A percentile compares a stretch with the other conserved stretches of the same genome.
These are phyloP conservation scores for Globisporangium uncinulatum DNA, from an alignment of 352 stramenopile genomes.

Conservation along the genomic window DNA sequence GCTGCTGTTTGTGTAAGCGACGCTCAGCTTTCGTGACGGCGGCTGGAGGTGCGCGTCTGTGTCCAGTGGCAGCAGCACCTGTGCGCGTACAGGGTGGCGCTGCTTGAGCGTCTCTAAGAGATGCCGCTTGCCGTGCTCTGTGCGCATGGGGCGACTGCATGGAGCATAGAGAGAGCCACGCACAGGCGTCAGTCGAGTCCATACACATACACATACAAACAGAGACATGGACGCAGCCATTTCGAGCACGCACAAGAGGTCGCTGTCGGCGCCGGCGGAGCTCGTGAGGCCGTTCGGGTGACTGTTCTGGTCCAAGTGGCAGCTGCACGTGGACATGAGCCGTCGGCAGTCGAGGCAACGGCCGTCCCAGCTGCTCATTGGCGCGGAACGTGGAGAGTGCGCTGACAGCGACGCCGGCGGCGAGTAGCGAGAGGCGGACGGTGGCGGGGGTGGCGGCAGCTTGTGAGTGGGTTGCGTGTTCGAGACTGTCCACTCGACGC, in stretches of 20 bases:
- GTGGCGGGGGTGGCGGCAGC: no score
- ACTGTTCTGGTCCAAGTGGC: slow-evolving; percentile 12
- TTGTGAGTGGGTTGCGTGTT: no score
- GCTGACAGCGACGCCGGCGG: not conserved
- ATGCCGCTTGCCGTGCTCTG: slow-evolving; percentile 12
- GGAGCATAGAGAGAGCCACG: no score
- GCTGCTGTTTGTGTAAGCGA: not conserved
- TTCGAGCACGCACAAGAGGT: slow-evolving; percentile 4
- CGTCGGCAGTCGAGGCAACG: slow-evolving; percentile 11
- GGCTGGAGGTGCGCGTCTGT: not conserved
- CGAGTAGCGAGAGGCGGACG: not conserved
- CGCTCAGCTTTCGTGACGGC: not conserved
- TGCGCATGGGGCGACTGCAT: slow-evolving; percentile 3
- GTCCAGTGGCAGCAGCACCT: slow-evolving; percentile 9
- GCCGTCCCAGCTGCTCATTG: slow-evolving; percentile 16
- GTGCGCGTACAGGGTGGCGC: slow-evolving; percentile 10
- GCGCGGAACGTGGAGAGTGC: not conserved
- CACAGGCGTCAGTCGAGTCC: no score
- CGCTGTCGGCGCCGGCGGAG: not conserved
- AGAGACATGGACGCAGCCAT: not conserved
- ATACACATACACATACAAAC: not conserved
- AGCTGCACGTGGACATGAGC: slow-evolving; percentile 19
- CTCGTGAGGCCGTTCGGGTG: slow-evolving; percentile 5
- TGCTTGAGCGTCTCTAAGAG: slow-evolving; percentile 14
- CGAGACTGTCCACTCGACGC: no score